Conservation (phyloP, 345 rosid species). For the Acer yangbiense region DNA sequence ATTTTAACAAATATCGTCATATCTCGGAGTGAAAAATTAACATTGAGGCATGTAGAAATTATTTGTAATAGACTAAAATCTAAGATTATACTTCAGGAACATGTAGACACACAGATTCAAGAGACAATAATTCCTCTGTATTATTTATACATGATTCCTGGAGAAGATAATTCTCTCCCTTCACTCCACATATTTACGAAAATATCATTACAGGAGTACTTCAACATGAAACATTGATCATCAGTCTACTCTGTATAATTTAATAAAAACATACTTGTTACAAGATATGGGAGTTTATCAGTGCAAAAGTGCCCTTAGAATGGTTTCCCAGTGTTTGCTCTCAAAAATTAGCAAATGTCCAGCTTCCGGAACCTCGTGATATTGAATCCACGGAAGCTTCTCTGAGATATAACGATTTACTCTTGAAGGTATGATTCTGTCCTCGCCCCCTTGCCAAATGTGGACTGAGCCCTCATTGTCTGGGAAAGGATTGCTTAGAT, state of each 20-base stretch:
- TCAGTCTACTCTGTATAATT: neutral
- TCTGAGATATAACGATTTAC: conserved; percentile 50
- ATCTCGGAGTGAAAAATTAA: too few relatives aligned
- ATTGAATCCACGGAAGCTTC: conserved; percentile 75
- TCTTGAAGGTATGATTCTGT: conserved; percentile 52
- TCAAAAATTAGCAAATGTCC: conserved; percentile 65
- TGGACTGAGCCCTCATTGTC: conserved; percentile 60
- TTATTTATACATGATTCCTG: neutral
- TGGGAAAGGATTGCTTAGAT: conserved; percentile 61
- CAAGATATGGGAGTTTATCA: conserved; percentile 18
- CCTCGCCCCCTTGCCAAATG: conserved; percentile 77
- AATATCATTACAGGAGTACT: neutral
- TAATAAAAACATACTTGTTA: neutral
- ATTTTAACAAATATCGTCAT: too few relatives aligned
- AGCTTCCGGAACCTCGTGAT: conserved; percentile 61
- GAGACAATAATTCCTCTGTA: neutral
- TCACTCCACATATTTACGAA: neutral
- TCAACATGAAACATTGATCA: neutral
- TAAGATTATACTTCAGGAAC: neutral
- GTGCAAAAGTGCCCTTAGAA: conserved; percentile 52
- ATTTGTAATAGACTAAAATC: too few relatives aligned
- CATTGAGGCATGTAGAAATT: too few relatives aligned
- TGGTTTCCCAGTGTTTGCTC: conserved; percentile 44
- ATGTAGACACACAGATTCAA: neutral
- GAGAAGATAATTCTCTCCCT: neutral